These are phyloP conservation scores for Starmerella floricola DNA, from an alignment of 805 yeast species.

Conservation along the genomic window DNA sequence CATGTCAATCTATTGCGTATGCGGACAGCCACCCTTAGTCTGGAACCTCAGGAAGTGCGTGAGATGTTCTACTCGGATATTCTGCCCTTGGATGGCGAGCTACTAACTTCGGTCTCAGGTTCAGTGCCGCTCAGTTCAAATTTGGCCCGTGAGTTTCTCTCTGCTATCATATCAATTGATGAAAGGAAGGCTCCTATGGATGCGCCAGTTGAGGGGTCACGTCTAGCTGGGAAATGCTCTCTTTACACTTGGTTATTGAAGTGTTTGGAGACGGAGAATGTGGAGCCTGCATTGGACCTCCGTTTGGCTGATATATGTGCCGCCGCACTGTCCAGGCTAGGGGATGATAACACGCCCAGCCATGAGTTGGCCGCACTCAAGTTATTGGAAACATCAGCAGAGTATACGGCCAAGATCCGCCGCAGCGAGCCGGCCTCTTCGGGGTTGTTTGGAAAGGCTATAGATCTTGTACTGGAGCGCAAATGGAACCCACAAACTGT, in stretches of 20 bases:
- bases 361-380: background rate
- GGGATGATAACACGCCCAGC: background rate
- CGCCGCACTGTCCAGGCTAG: background rate
- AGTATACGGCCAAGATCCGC: background rate
- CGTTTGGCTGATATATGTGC: constrained; percentile 1
- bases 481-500: background rate
- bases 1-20: background rate
- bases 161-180: background rate
- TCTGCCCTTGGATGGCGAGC: background rate
- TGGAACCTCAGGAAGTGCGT: constrained; percentile 1
- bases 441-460: background rate
- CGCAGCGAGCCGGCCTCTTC: background rate
- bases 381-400: constrained; percentile 1
- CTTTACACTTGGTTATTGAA: constrained; percentile 1
- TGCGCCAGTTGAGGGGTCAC: background rate
- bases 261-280: background rate
- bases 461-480: background rate
- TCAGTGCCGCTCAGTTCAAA: background rate
- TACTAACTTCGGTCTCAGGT: background rate
- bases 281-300: background rate
- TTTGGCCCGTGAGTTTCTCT: constrained; percentile 2
- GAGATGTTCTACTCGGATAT: background rate
- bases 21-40: background rate
- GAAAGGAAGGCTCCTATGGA: background rate
- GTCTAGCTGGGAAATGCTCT: background rate